Evolutionary conservation across 2,329 filamentous ascomycete genomes (phyloP), one percentile per base, ranked within the genome.

Genomic region (Fusarium sp.): DNA sequence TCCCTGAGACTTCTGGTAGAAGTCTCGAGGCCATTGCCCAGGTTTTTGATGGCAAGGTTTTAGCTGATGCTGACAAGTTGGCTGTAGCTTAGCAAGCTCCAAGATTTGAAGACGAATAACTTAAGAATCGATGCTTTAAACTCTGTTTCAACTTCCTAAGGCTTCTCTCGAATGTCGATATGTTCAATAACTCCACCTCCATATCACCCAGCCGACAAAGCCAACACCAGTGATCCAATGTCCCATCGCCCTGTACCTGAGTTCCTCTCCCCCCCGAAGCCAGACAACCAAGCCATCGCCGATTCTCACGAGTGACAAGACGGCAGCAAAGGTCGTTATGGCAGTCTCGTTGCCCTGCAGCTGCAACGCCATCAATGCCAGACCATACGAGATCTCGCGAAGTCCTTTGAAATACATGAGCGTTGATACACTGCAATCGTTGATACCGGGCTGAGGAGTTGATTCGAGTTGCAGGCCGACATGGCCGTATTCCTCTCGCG

Each of bases 361-460:
- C 52, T 80, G 76, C 15, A 81, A 57, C 13, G 62, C 70, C 27
- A 79, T 51, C 50, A 80, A 47, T 0, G 72, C 57, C 2, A 76
- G n/a, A 15, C 79, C 79, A 51, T 77, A 80, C 3, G 70, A 74
- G 4, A 80, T 44, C 60, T 81, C 79, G 3, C 79, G 77, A 9
- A 78, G 69, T 7, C 77, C 78, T 55, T 81, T 80, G 61, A 80
- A 74, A 51, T 78, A 78, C 64, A 81, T 77, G 16, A 80, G 76
- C 2, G 79, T 76, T 23, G 79, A 81, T 8, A 64, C 34, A 9
- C 36, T n/a, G 4, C 66, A 12, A 15, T 16, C 9, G n/a, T 15
- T 4, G 37, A 1, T 12, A 13, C 5, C 12, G 15, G 9, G 9
- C 9, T 11, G 3, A 23, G 28, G 27, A 6, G 27, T 6, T 1